Evolutionary conservation across 768 basidiomycete species (phyloP), one percentile per base, ranked within the genome.

Genomic region (Leccinellum luteum): DNA sequence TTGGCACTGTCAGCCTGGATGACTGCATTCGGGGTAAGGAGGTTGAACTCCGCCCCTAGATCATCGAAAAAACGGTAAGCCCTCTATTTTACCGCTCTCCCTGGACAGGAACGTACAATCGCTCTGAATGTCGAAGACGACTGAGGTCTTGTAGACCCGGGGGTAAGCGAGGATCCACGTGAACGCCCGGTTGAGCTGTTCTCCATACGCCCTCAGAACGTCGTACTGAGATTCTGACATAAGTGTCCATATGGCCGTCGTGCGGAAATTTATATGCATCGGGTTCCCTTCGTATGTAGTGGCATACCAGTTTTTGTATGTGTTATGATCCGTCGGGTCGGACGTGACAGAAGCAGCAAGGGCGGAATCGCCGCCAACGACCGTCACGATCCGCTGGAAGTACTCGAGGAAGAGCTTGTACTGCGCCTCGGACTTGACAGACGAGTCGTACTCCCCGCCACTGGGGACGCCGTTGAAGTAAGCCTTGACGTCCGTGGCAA

Each of bases 101-200:
- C 4, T 41, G 1, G 10, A 41, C n/a, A n/a, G 10, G 19, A 25
- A 35, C 58, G 35, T 30, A 59, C 54, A 51, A 27, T 59, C 43
- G 17, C 54, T 56, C 19, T 59, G 58, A 23, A 56, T 59, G 49
- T 56, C 58, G n/a, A 59, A 45, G 9, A 10, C 25, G 43, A 51
- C 34, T 2, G 15, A 1, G 4, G 55, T 56, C 49, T 51, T 51
- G 19, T 51, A 56, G 8, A 44, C 30, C 25, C 30, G 41, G 17
- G 55, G 48, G 41, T 56, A 50, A 13, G 38, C 41, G 30, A 56
- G 38, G 12, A 56, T 51, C 55, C 55, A 56, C 14, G 55, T 56
- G 25, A 56, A 56, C 6, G 55, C 55, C 6, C 19, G 25, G 13
- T 32, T 28, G 38, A 56, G 48, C 32, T 51, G 8, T 12, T 19